Percentiles rank a stretch among this genome's conserved stretches.
Conservation (phyloP, 176 grass and related monocot genomes). For the Phyllostachys edulis region DNA sequence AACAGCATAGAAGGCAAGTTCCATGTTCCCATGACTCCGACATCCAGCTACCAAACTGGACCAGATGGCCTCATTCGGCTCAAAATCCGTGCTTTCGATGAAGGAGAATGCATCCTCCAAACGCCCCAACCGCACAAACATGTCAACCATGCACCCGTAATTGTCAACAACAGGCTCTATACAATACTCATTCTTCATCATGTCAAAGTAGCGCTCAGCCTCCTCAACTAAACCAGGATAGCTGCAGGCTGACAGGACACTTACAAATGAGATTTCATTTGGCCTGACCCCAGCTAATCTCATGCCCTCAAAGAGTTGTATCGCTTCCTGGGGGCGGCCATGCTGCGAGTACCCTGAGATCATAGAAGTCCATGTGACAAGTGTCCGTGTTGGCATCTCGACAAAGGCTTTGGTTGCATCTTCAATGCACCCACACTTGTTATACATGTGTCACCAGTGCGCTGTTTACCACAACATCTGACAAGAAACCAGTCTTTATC, state of each 20-base stretch:
- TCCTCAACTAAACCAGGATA: conserved; percentile 66
- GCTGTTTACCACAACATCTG: conserved; percentile 74
- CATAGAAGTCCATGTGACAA: conserved; percentile 89
- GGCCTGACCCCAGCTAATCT: conserved; percentile 59
- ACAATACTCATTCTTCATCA: conserved; percentile 73
- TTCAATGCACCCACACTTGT: conserved; percentile 70
- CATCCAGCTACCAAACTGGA: conserved; percentile 87
- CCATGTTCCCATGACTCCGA: conserved; percentile 72
- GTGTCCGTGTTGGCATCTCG: conserved; percentile 66
- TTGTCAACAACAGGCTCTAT: conserved; percentile 68
- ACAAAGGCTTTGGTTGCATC: conserved; percentile 68
- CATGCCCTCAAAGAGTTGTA: conserved; percentile 89
- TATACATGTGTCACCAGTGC: conserved; percentile 95
- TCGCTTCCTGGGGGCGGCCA: conserved; percentile 62
- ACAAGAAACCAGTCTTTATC: conserved; percentile 70
- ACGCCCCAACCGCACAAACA: conserved; percentile 67
- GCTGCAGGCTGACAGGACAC: conserved; percentile 86
- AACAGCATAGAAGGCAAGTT: conserved; percentile 73
- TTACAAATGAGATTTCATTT: conserved; percentile 76
- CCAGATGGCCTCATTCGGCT: conserved; percentile 81
- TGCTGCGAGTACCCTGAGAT: conserved; percentile 81
- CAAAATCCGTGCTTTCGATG: conserved; percentile 49
- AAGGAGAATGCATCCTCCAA: conserved; percentile 80
- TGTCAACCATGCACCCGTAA: conserved; percentile 85
- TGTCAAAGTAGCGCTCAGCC: conserved; percentile 66